Base-by-base conservation (phyloP, 2,329 filamentous ascomycete species). In the Talaromyces sp. region DNA sequence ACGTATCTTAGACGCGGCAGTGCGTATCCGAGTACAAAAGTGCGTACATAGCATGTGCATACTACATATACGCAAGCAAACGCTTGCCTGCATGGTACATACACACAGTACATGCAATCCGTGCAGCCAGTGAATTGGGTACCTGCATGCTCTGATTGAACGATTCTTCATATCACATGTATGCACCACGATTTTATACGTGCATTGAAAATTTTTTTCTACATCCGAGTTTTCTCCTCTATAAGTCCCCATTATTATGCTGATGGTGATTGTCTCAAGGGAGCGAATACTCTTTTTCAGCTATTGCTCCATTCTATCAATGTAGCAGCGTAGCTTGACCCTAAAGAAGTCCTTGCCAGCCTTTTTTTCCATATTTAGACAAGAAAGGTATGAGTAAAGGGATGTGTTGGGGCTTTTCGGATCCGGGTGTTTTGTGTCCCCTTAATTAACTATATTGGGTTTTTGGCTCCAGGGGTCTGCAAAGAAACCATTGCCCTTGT, bases 131-230 rank as follows among this genome's bases (percentile, higher is more conserved):
- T 31, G 23, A 35, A 54, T 37, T 54, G 28, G 11, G 28, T 54
- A 54, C 31, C 31, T 54, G 50, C 48, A 28, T 35, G 50, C 7
- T 54, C 48, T 54, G 48, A 54, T 54, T 54, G 48, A 54, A 18
- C 9, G 4, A 54, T 11, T 9, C 12, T 50, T 31, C 16, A 52
- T 4, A 5, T 52, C 46, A 33, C 23, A 52, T 52, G 46, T 50
- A 50, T 50, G 25, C 25, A 50, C 46, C 23, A 50, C 23, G 46
- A 50, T 50, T 52, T 33, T 12, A 33, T 52, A 12, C 7, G 2
- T 54, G n/a, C 28, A 21, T 35, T 35, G 18, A 14, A 54, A 21
- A 35, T 23, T 37, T 37, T 54, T 54, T 35, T 4, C 16, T 14
- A 6, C 23, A 4, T 21, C 18, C 16, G n/a, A 35, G 28, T 21